Evolutionary conservation across 306 rosid genomes (phyloP).

Genomic region (Vicia faba): DNA sequence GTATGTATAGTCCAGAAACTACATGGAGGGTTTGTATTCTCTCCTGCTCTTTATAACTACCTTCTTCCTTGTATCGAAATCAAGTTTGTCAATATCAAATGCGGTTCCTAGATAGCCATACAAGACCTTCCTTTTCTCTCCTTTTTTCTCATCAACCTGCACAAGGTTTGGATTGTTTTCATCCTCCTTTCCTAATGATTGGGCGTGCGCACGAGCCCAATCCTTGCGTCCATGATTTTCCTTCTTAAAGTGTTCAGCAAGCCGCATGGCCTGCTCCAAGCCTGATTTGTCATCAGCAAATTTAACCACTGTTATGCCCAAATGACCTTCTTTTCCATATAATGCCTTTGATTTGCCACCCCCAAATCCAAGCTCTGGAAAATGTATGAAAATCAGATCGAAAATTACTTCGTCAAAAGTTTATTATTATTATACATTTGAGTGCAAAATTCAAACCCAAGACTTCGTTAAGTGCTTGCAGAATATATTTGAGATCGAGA

Average conservation of each 20-base stretch:
- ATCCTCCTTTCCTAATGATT: constrained; percentile 65
- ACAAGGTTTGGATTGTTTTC: constrained; percentile 86
- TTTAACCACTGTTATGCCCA: constrained; percentile 79
- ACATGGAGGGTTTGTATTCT: constrained; percentile 59
- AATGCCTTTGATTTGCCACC: constrained; percentile 94
- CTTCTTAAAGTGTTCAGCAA: constrained; percentile 75
- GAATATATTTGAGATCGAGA: not conserved
- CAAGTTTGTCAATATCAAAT: constrained; percentile 84
- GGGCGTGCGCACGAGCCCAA: constrained; percentile 72
- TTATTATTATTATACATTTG: constrained; percentile 28
- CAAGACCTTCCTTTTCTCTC: constrained; percentile 76
- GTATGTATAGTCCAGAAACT: constrained; percentile 45
- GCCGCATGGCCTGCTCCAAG: constrained; percentile 74
- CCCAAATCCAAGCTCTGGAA: constrained; percentile 86
- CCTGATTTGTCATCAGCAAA: constrained; percentile 82
- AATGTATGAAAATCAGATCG: constrained; percentile 47
- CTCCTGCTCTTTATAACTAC: constrained; percentile 69
- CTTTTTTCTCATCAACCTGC: constrained; percentile 62
- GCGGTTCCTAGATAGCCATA: constrained; percentile 93
- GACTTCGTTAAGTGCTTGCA: not conserved
- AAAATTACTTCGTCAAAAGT: constrained; percentile 36
- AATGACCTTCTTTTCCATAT: constrained; percentile 97
- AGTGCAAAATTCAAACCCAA: constrained; percentile 23
- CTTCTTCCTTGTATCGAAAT: constrained; percentile 90
- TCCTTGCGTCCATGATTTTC: constrained; percentile 79